These are phyloP conservation scores for Ophiostoma quercus DNA, from an alignment of 2,329 filamentous ascomycete genomes.

Conservation along the genomic window DNA sequence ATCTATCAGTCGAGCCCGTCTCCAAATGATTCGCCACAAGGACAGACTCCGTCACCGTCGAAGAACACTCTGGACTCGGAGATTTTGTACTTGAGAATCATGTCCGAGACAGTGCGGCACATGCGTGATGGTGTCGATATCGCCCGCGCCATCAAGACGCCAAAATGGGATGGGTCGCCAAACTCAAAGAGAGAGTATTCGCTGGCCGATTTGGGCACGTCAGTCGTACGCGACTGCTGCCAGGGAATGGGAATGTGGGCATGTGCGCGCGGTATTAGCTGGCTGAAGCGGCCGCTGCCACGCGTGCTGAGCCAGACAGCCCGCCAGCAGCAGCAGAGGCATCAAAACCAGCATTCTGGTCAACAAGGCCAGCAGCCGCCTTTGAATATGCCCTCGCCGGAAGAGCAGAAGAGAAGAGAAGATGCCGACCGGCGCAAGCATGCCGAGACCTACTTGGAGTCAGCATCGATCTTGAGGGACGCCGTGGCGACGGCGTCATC, in stretches of 20 bases:
- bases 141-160: constrained; percentile 18
- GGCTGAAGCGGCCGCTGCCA: constrained; percentile 14
- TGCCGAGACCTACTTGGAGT: constrained; percentile 17
- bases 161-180: neutral
- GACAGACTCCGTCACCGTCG: neutral
- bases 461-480: constrained; percentile 9
- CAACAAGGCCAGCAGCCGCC: neutral
- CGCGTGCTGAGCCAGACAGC: neutral
- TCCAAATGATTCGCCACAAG: neutral
- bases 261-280: constrained; percentile 2
- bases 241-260: constrained; percentile 22
- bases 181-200: neutral
- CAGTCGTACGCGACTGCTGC: constrained; percentile 27
- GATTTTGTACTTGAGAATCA: constrained; percentile 19
- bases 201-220: constrained; percentile 25
- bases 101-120: constrained; percentile 26
- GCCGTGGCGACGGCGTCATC: constrained; percentile 21
- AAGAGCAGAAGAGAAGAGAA: neutral
- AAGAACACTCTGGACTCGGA: constrained; percentile 19
- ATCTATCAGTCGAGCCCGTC: constrained; percentile 6
- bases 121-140: constrained; percentile 24
- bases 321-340: neutral
- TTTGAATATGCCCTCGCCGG: neutral
- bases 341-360: neutral
- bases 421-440: neutral